Evolutionary conservation across 331 rosid species (phyloP), one percentile per base, ranked within the genome.

Genomic region (Telfairia occidentalis): DNA sequence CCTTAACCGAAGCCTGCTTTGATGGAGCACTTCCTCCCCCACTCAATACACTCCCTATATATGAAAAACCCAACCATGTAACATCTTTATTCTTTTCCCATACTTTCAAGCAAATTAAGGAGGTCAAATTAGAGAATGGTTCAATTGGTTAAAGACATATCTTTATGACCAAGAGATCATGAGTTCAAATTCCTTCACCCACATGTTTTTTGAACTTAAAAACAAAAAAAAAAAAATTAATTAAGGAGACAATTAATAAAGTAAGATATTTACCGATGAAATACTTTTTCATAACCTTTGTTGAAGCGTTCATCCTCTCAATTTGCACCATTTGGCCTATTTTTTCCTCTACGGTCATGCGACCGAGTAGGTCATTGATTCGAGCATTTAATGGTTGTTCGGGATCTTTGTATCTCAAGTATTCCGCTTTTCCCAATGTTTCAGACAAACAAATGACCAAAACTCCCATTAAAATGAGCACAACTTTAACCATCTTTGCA

Each of bases 281-380:
- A 54, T 54, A 54, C 32, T 54, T 23, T 2, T 9, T 23, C 61
- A 54, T 54, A 16, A 54, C 61, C 32, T 54, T 7, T 32, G 23
- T 54, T 5, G 61, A 54, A 3, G 61, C 61, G 24, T 23, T 32
- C 6, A 7, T 28, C 12, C 58, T 52, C 19, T 52, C 58, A 52
- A 52, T 52, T 40, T 40, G 72, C 7, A 65, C 72, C 72, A 65
- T 65, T 65, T 65, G 72, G 3, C 72, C 72, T 1, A 65, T 65
- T 21, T 65, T 65, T 65, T 65, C 72, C 21, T 65, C 72, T 1
- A 65, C 4, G 1, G 19, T 65, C 72, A 65, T 65, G 9, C 72
- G 28, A 65, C 34, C 32, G 5, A 38, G 32, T 37, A 65, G 50
- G 42, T 65, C 72, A 1, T 5, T 21, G 18, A 65, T 65, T 65